Conservation (phyloP, 495 filamentous ascomycete species). For the Sabuloglossum arenarium region DNA sequence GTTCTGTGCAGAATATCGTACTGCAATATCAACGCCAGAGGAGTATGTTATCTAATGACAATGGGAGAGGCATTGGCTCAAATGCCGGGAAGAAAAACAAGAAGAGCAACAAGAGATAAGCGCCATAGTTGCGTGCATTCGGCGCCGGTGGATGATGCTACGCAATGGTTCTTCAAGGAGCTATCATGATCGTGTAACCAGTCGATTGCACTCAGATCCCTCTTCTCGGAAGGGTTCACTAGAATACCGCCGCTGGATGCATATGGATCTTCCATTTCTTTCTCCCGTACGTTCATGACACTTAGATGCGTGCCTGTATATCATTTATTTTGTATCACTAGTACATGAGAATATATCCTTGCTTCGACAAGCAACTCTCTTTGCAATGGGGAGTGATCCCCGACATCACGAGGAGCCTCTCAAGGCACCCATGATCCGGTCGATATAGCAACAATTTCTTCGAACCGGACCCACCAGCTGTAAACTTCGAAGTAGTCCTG, state of each 20-base stretch:
- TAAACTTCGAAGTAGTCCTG: too few relatives aligned
- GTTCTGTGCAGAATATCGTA: conserved; percentile 52
- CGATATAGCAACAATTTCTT: not conserved
- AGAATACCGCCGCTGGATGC: not conserved
- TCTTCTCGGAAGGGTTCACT: not conserved
- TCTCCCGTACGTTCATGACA: not conserved
- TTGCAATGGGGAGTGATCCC: too few relatives aligned
- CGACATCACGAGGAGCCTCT: not conserved
- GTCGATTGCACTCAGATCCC: not conserved
- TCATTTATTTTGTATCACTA: not conserved
- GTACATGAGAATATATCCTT: not conserved
- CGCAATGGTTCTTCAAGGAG: not conserved
- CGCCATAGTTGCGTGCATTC: conserved; percentile 6
- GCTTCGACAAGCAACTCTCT: not conserved
- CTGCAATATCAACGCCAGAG: conserved; percentile 42
- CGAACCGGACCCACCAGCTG: not conserved
- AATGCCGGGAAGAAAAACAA: conserved; percentile 1
- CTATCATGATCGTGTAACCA: not conserved
- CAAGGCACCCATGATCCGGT: not conserved
- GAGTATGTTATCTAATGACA: conserved; percentile 6
- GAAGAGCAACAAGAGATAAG: conserved; percentile 7
- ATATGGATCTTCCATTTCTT: too few relatives aligned
- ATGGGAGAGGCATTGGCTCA: conserved; percentile 1
- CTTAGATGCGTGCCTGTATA: not conserved
- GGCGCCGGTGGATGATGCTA: not conserved